Evolutionary conservation across 2,329 filamentous ascomycete species (phyloP).

Genomic region (Atkinsonella texensis): DNA sequence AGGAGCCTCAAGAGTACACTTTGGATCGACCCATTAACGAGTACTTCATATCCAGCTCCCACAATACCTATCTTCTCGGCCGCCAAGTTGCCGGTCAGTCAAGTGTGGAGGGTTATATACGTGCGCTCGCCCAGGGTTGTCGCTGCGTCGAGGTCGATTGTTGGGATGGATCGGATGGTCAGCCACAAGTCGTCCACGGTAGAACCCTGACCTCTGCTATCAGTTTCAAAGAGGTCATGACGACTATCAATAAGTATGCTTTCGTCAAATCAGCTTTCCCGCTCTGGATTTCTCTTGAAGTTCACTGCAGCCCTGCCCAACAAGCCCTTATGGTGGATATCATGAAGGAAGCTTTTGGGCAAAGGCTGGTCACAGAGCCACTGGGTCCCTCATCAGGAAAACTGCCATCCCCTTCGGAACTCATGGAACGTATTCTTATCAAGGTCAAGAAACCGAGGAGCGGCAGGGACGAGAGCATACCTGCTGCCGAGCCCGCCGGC

Average conservation of each 20-base stretch:
- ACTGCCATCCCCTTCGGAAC: slow-evolving; percentile 75
- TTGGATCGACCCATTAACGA: slow-evolving; percentile 85
- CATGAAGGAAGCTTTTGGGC: slow-evolving; percentile 73
- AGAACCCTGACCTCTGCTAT: slow-evolving; percentile 81
- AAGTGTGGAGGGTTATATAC: slow-evolving; percentile 91
- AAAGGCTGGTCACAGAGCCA: slow-evolving; percentile 66
- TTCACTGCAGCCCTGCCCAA: slow-evolving; percentile 77
- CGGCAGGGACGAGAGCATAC: slow-evolving; percentile 26
- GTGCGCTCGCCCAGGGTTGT: slow-evolving; percentile 75
- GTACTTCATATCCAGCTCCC: slow-evolving; percentile 96
- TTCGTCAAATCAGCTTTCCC: slow-evolving; percentile 82
- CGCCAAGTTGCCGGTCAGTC: slow-evolving; percentile 83
- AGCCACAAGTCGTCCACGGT: slow-evolving; percentile 84
- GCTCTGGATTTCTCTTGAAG: slow-evolving; percentile 87
- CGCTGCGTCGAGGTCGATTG: slow-evolving; percentile 96
- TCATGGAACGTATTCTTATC: slow-evolving; percentile 74
- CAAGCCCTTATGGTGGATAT: slow-evolving; percentile 82
- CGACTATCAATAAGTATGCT: slow-evolving; percentile 87
- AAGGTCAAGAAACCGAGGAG: slow-evolving; percentile 74
- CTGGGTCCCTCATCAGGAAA: slow-evolving; percentile 54
- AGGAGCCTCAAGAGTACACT: slow-evolving; percentile 45
- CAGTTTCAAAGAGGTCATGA: slow-evolving; percentile 82
- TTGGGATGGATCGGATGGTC: slow-evolving; percentile 84
- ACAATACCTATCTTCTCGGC: slow-evolving; percentile 93
- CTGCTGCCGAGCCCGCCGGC: slow-evolving; percentile 23